Percentiles rank a stretch among this genome's conserved stretches.
Evolutionary conservation across 2,329 filamentous ascomycete species (phyloP).

Genomic region (Ambrosiella cleistominuta): DNA sequence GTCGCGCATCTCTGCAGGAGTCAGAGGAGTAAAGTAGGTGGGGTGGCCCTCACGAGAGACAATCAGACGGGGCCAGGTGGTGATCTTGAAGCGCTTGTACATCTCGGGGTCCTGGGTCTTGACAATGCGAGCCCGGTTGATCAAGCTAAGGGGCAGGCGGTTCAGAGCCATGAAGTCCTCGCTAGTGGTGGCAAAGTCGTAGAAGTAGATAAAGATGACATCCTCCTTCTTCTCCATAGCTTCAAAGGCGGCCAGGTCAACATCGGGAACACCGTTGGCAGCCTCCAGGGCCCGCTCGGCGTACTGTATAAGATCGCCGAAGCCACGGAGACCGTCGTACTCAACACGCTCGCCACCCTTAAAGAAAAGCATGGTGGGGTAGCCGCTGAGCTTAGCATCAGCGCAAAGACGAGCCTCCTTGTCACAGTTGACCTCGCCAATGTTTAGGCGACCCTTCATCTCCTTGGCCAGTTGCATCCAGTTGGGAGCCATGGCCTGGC

Average conservation of each 20-base stretch:
- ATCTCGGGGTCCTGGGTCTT: constrained; percentile 70
- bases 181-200: constrained; percentile 80
- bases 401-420: constrained; percentile 76
- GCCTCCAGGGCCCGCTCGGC: constrained; percentile 72
- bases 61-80: constrained; percentile 84
- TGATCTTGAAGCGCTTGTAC: constrained; percentile 77
- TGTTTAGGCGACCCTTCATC: constrained; percentile 75
- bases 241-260: constrained; percentile 59
- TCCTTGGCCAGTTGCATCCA: constrained; percentile 83
- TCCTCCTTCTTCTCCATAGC: constrained; percentile 82
- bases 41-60: constrained; percentile 79
- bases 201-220: constrained; percentile 94
- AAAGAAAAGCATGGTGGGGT: constrained; percentile 86
- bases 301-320: constrained; percentile 78
- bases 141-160: constrained; percentile 67
- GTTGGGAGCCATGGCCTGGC: constrained; percentile 75
- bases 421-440: constrained; percentile 95
- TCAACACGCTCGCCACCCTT: constrained; percentile 80
- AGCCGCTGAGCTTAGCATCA: constrained; percentile 62
- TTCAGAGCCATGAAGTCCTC: constrained; percentile 87
- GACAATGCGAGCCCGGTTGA: constrained; percentile 81
- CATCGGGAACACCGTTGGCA: constrained; percentile 59
- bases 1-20: constrained; percentile 84
- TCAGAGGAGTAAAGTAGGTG: constrained; percentile 74
- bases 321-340: constrained; percentile 76